Evolutionary conservation across 1,284 basidiomycete genomes (phyloP), one percentile per base, ranked within the genome.

Genomic region (Bondarzewia mesenterica): DNA sequence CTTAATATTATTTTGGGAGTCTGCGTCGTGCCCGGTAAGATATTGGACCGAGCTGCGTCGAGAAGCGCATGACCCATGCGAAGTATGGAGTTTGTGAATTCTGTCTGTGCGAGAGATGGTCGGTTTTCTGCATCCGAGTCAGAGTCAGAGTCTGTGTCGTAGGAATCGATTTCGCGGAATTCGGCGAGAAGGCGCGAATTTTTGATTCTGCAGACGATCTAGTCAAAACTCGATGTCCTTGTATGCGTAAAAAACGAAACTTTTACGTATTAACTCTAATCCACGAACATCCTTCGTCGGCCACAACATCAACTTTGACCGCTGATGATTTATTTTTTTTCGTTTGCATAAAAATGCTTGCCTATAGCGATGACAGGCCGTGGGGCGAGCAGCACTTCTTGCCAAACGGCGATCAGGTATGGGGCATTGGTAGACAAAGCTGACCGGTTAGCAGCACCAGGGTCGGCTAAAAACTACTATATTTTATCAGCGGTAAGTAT

Each of bases 201-300:
- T 58, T 86, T 91, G 22, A 82, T 79, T 7, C 88, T 92, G 56
- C 5, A 4, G 42, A 12, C 16, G 21, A 23, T 20, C n/a, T 12
- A 32, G 5, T 7, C 10, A 10, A 32, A n/a, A n/a, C n/a, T n/a
- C n/a, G n/a, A n/a, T n/a, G n/a, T n/a, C n/a, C n/a, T n/a, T n/a
- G n/a, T n/a, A 32, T 6, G 29, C 4, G n/a, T 14, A 25, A 16
- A 20, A 26, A 38, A 40, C 43, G 41, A 25, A 22, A 21, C 44
- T 78, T 85, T 61, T 57, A 90, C 89, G 89, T 92, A 66, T 91
- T 92, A 21, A 93, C 76, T 56, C 89, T 73, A 29, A 89, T 82
- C 89, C 89, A 93, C 7, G 72, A 68, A 25, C 72, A 69, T 1
- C 88, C 89, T 46, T 80, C 76, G 37, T 87, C 76, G 2, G 85